These are phyloP conservation scores for Taxillus chinensis DNA, from an alignment of 164 flowering plant genomes.

Conservation along the genomic window DNA sequence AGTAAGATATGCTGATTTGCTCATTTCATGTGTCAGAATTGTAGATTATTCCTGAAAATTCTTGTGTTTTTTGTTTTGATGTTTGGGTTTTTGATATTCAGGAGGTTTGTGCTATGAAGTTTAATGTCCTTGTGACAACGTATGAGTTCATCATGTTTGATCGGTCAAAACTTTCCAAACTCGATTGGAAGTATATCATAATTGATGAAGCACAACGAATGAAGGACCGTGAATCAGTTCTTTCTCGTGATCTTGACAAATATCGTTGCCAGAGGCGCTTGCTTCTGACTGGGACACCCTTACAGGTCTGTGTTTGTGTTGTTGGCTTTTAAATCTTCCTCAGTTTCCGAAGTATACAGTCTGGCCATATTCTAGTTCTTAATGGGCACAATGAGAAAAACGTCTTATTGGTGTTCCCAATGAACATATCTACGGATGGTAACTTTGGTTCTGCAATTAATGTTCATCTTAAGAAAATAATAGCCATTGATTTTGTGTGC, in stretches of 20 bases:
- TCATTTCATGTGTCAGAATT: neutral
- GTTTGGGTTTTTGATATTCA: slow-evolving; percentile 15
- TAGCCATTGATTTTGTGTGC: no score
- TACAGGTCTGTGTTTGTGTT: slow-evolving; percentile 50
- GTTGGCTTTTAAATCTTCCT: no score
- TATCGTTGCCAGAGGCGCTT: slow-evolving; percentile 93
- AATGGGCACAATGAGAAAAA: no score
- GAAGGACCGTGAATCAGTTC: slow-evolving; percentile 97
- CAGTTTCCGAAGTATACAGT: no score
- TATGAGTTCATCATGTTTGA: slow-evolving; percentile 98
- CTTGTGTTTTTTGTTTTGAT: slow-evolving; percentile 5
- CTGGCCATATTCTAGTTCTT: no score
- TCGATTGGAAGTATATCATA: slow-evolving; percentile 98
- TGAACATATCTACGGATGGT: no score
- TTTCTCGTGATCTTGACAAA: slow-evolving; percentile 97
- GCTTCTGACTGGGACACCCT: slow-evolving; percentile 95
- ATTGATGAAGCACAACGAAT: slow-evolving; percentile 99
- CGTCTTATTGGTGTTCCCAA: no score
- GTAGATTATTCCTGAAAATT: neutral
- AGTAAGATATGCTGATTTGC: slow-evolving; percentile 28
- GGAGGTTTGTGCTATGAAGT: slow-evolving; percentile 95
- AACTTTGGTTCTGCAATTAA: no score
- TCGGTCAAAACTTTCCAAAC: slow-evolving; percentile 84
- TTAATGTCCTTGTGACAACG: slow-evolving; percentile 96
- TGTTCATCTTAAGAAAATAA: no score